A percentile compares a stretch with the other conserved stretches of the same genome.
Evolutionary conservation across 2,329 filamentous ascomycete genomes (phyloP).

Genomic region (Uncinocarpus reesii): DNA sequence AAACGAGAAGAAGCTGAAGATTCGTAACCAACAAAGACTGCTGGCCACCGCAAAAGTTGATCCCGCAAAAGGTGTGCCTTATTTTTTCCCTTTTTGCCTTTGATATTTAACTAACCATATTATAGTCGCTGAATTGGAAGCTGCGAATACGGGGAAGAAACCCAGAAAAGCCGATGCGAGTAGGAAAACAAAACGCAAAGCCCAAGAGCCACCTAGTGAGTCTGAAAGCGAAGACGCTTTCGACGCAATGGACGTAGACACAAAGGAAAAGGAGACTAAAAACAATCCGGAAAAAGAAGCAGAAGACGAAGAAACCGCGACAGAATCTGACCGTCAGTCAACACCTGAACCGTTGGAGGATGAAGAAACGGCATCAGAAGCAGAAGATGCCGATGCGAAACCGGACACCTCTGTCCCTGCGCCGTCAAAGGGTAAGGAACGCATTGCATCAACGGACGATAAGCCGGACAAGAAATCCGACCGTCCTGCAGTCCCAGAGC

Average conservation of each 20-base stretch:
- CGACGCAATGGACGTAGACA: conserved; percentile 31
- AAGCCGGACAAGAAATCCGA: not conserved
- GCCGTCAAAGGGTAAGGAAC: not conserved
- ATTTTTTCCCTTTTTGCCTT: not conserved
- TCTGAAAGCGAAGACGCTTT: conserved; percentile 28
- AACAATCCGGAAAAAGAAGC: conserved; percentile 2
- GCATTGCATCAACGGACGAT: not conserved
- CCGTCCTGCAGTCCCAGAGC: not conserved
- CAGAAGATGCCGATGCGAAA: conserved; percentile 12
- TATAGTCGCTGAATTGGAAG: conserved; percentile 24
- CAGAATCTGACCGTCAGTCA: conserved; percentile 22
- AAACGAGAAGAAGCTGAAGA: conserved; percentile 56
- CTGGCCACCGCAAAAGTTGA: conserved; percentile 43
- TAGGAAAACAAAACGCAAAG: conserved; percentile 24
- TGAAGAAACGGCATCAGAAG: conserved; percentile 26
- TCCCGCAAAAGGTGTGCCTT: conserved; percentile 25
- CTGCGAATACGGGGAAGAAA: conserved; percentile 16
- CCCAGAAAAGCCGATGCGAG: conserved; percentile 16
- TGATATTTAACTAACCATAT: not conserved
- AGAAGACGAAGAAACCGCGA: conserved; percentile 7
- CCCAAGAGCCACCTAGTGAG: conserved; percentile 16
- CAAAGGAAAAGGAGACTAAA: conserved; percentile 11
- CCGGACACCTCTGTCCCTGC: not conserved
- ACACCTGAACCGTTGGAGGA: conserved; percentile 30
- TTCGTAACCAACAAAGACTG: conserved; percentile 51